Evolutionary conservation across 257 asterid species (phyloP).

Genomic region (Datura wrightii): DNA sequence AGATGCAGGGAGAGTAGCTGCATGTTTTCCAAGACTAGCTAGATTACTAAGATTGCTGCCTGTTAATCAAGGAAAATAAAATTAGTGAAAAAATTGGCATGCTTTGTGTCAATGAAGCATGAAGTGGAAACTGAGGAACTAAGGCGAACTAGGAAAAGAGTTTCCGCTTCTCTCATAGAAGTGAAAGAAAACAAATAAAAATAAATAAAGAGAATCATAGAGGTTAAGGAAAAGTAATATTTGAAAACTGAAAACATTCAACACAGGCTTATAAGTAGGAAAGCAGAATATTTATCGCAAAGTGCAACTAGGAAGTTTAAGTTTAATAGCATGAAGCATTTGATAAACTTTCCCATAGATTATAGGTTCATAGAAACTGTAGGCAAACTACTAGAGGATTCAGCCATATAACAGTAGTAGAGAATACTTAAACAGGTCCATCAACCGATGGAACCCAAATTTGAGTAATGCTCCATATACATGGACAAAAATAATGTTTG

Average conservation of each 20-base stretch:
- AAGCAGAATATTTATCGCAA: background rate
- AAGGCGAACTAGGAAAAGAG: background rate
- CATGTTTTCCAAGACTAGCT: constrained; percentile 34
- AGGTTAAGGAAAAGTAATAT: background rate
- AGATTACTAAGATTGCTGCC: constrained; percentile 48
- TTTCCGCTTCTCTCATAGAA: background rate
- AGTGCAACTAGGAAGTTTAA: background rate
- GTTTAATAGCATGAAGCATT: background rate
- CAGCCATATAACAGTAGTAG: too few species aligned
- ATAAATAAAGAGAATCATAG: background rate
- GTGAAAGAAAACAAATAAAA: too few species aligned
- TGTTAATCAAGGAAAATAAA: constrained; percentile 32
- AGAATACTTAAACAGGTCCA: too few species aligned
- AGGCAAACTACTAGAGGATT: too few species aligned
- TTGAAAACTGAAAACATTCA: background rate
- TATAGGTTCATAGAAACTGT: background rate
- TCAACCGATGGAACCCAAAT: too few species aligned
- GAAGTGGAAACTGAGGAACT: background rate
- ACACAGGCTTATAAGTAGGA: background rate
- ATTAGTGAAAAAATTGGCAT: background rate
- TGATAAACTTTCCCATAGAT: background rate
- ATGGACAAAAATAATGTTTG: too few species aligned
- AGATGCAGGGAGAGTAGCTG: constrained; percentile 49
- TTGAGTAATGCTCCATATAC: too few species aligned
- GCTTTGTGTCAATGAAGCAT: background rate